Base-by-base conservation (phyloP, 148 eudicot genomes). In the Amaranthus cruentus region DNA sequence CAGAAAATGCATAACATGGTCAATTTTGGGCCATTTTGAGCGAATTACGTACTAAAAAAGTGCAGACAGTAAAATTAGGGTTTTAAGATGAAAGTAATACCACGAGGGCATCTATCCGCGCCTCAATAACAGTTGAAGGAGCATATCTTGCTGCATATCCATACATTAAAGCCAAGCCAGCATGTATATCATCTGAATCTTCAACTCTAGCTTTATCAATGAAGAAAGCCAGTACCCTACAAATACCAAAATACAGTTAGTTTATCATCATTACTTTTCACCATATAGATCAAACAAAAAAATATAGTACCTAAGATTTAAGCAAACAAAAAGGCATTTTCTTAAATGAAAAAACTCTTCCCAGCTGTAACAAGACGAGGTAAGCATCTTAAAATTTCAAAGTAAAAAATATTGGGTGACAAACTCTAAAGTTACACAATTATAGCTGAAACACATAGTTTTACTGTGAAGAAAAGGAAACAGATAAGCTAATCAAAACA, bases 131-230 rank as follows among this genome's bases (percentile, higher is more conserved):
- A 68, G 85, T 87, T 64, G 97, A 91, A 47, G 99, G 99, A 59
- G 99, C 97, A 85, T 95, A 95, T 84, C 87, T 91, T 72, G 99
- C 99, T 5, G 99, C 99, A 91, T 95, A 95, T 63, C 99, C 99
- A 60, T 95, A 95, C 99, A 95, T 95, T 63, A 95, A 86, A 58
- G 99, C 99, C 84, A 95, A 83, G 74, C 97, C 94, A 77, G 99
- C 99, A 84, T 95, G 97, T 71, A 95, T 85, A 78, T 95, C 97
- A 80, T 95, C 99, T 60, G 99, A 95, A 80, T 90, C 97, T 74
- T 95, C 96, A 87, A 83, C 82, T 83, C 80, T 86, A 78, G 83
- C 84, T 85, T 78, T 81, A 84, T 91, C 97, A 70, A 88, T 87
- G 83, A 95, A 95, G 83, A 87, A 80, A 55, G 90, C 90, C 55